Percentiles rank a stretch among this genome's conserved stretches.
Evolutionary conservation across 2,329 filamentous ascomycete genomes (phyloP).

Genomic region (Sarocladium oryzae): DNA sequence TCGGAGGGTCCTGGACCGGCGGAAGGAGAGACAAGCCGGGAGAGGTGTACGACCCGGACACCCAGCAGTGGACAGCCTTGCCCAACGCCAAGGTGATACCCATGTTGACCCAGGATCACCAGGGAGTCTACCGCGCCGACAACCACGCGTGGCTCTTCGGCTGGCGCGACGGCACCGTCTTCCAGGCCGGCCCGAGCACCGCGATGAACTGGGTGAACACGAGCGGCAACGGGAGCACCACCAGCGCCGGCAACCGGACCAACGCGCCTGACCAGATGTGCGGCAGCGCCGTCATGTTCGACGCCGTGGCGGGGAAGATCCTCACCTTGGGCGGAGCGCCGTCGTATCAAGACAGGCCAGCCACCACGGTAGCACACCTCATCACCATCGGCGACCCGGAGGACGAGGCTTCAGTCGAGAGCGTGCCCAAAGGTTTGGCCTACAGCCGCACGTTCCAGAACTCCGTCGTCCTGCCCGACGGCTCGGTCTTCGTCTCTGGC

Average conservation of each 20-base stretch:
- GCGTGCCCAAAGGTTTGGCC: constrained; percentile 21
- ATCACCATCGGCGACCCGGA: constrained; percentile 36
- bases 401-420: neutral
- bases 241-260: constrained; percentile 34
- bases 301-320: constrained; percentile 51
- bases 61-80: constrained; percentile 40
- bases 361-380: constrained; percentile 39
- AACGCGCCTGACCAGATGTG: constrained; percentile 44
- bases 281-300: constrained; percentile 51
- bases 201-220: constrained; percentile 53
- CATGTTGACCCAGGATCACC: constrained; percentile 32
- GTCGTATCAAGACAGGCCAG: constrained; percentile 35
- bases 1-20: constrained; percentile 49
- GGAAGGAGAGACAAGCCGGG: constrained; percentile 44
- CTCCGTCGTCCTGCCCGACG: constrained; percentile 42
- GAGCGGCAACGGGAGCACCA: constrained; percentile 31
- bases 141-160: constrained; percentile 28
- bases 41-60: constrained; percentile 42
- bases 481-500: constrained; percentile 40
- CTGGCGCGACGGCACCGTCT: constrained; percentile 41
- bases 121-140: constrained; percentile 41
- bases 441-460: constrained; percentile 36
- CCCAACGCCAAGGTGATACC: constrained; percentile 33
- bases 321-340: constrained; percentile 43
- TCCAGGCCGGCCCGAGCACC: constrained; percentile 48